Evolutionary conservation across 2,329 filamentous ascomycete genomes (phyloP), one percentile per base, ranked within the genome.

Genomic region (Trichoderma sp.): DNA sequence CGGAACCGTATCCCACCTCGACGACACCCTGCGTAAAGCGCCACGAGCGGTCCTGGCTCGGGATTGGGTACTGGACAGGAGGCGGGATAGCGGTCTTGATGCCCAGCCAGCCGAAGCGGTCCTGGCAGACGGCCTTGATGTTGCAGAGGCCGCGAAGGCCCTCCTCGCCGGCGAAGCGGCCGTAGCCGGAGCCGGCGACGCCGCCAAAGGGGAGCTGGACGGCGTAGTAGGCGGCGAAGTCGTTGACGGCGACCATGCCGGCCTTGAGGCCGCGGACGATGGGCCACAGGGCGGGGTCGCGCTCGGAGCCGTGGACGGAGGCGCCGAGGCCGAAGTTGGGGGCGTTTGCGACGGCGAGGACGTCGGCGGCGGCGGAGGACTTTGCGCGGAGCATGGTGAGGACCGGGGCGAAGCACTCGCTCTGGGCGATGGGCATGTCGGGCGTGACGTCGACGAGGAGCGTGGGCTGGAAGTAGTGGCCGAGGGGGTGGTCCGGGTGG

Each of bases 151-250:
- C 90, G 39, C 92, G 85, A 25, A 99, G 80, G 0, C 95, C 95
- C 77, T 99, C 95, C 71, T 92, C 89, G 27, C 93, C 95, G 0
- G 93, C 94, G 79, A 99, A 99, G 3, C 94, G 86, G 1, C 95
- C 95, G 77, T 98, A 98, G 0, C 92, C 95, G 27, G 92, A 96
- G 1, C 93, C 94, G 68, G 87, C 89, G n/a, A 92, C 89, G 64
- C 94, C 95, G 42, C 95, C 95, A 79, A 99, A 99, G 0, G 95
- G 95, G 45, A 99, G 81, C 79, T 97, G 93, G 8, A 97, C 94
- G 63, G 94, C 93, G 76, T 99, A 99, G 78, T 89, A 97, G 32
- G 89, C 90, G 22, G 90, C 95, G 75, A 99, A 99, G 81, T 99
- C 95, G 77, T 99, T 99, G 72, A 99, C 87, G 27, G 93, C 89